These are phyloP conservation scores for Pistacia vera DNA, from an alignment of 345 rosid genomes.

Conservation along the genomic window DNA sequence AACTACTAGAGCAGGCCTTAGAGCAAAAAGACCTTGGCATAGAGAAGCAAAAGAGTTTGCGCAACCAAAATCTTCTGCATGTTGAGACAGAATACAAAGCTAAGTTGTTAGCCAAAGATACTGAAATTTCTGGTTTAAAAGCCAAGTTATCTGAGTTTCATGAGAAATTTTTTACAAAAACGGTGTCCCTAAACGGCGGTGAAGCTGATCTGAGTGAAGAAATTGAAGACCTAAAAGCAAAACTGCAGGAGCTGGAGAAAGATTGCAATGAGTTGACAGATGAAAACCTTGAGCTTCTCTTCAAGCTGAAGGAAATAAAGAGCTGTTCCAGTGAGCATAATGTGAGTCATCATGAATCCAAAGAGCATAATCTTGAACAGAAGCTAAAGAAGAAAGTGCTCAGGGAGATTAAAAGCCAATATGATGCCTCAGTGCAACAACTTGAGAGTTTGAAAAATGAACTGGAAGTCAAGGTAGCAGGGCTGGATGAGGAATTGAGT, in stretches of 20 bases:
- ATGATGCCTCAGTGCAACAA: conserved; percentile 28
- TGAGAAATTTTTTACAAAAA: conserved; percentile 20
- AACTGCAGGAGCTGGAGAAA: conserved; percentile 53
- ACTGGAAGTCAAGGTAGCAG: conserved; percentile 35
- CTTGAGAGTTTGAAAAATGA: conserved; percentile 36
- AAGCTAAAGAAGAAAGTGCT: conserved; percentile 30
- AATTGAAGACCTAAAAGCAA: conserved; percentile 41
- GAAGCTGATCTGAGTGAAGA: conserved; percentile 31
- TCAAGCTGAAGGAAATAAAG: conserved; percentile 43
- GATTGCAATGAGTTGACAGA: conserved; percentile 71
- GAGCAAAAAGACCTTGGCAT: conserved; percentile 21
- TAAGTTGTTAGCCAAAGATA: conserved; percentile 38
- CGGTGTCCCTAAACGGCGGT: conserved; percentile 10
- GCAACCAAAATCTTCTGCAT: conserved; percentile 10
- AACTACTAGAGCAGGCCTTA: conserved; percentile 36
- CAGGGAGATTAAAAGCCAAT: conserved; percentile 31
- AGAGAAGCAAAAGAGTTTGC: conserved; percentile 7
- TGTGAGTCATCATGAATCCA: conserved; percentile 17
- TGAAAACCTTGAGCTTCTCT: conserved; percentile 55
- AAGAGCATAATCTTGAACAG: conserved; percentile 33
- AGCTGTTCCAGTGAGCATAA: conserved; percentile 22
- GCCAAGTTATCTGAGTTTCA: conserved; percentile 31
- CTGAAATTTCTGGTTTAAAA: conserved; percentile 34
- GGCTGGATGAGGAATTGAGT: conserved; percentile 25
- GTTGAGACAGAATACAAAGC: conserved; percentile 26